Conservation (phyloP, 371 early-diverging fungal genomes). For the Rhizopus delemar region DNA sequence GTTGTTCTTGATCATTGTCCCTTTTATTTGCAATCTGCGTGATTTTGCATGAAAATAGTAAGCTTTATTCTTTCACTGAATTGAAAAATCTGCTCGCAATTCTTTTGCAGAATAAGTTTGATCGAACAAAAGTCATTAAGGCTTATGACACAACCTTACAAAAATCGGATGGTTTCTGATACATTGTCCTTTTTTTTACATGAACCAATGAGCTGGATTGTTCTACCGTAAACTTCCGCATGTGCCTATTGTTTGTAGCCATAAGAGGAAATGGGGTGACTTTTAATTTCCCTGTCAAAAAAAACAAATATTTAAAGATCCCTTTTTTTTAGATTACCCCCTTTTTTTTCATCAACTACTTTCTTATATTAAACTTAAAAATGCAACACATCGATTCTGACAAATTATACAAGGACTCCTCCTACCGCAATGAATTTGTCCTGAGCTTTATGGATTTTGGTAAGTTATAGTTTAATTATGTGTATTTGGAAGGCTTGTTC, state of each 20-base stretch:
- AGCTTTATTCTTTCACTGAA: slow-evolving; percentile 22
- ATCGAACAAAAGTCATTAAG: slow-evolving; percentile 89
- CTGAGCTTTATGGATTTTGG: slow-evolving; percentile 27
- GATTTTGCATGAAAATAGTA: slow-evolving; percentile 90
- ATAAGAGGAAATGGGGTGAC: slow-evolving; percentile 1
- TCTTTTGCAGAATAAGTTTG: slow-evolving; percentile 96
- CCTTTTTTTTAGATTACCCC: neutral
- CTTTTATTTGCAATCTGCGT: slow-evolving; percentile 70
- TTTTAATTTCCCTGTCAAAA: neutral
- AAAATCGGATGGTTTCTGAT: slow-evolving; percentile 76
- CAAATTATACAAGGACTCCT: slow-evolving; percentile 20
- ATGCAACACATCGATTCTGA: slow-evolving; percentile 29
- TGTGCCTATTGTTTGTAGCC: slow-evolving; percentile 3
- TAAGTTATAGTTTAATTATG: slow-evolving; percentile 5
- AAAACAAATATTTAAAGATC: neutral
- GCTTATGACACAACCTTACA: slow-evolving; percentile 93
- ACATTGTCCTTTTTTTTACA: neutral
- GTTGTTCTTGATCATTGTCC: slow-evolving; percentile 75
- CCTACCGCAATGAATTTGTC: slow-evolving; percentile 27
- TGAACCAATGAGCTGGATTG: neutral
- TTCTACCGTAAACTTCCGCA: neutral
- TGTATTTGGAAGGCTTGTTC: neutral
- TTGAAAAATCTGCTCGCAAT: slow-evolving; percentile 50
- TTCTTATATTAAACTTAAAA: slow-evolving; percentile 23
- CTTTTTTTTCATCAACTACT: neutral